A percentile compares a stretch with the other conserved stretches of the same genome.
Evolutionary conservation across 192 early-diverging fungal species (phyloP).

Genomic region (Umbelopsis ramanniana): DNA sequence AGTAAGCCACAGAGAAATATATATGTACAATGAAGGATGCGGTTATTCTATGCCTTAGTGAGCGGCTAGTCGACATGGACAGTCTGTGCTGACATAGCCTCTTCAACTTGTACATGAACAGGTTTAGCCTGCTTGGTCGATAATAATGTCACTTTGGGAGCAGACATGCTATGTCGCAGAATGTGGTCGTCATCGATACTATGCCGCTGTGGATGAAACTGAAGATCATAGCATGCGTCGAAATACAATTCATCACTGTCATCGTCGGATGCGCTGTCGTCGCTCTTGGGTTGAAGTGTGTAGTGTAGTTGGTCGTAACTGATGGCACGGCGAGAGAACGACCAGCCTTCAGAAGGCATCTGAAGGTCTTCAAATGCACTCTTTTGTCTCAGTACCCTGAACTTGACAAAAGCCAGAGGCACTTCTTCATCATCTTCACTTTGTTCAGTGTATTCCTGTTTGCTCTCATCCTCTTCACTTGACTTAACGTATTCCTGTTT

Average conservation of each 20-base stretch:
- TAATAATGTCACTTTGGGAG: neutral
- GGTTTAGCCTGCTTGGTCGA: conserved; percentile 1
- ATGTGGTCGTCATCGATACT: neutral
- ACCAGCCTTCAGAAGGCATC: conserved; percentile 8
- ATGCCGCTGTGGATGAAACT: neutral
- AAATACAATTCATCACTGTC: neutral
- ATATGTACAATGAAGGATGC: no score
- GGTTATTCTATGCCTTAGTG: neutral
- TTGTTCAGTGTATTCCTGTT: neutral
- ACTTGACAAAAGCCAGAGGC: neutral
- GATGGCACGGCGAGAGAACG: conserved; percentile 2
- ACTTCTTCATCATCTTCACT: conserved; percentile 3
- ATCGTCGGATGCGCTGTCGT: neutral
- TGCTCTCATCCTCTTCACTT: neutral
- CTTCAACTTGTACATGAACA: conserved; percentile 1
- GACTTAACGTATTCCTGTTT: neutral
- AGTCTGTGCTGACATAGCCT: neutral
- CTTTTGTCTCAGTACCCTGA: neutral
- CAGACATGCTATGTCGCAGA: neutral
- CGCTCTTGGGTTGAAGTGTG: neutral
- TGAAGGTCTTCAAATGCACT: neutral
- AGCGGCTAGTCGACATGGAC: neutral
- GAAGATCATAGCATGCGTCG: neutral
- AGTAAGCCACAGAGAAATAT: no score
- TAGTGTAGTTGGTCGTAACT: conserved; percentile 16